Base-by-base conservation (phyloP, 495 filamentous ascomycete species). In the Hypoxylon rickii region DNA sequence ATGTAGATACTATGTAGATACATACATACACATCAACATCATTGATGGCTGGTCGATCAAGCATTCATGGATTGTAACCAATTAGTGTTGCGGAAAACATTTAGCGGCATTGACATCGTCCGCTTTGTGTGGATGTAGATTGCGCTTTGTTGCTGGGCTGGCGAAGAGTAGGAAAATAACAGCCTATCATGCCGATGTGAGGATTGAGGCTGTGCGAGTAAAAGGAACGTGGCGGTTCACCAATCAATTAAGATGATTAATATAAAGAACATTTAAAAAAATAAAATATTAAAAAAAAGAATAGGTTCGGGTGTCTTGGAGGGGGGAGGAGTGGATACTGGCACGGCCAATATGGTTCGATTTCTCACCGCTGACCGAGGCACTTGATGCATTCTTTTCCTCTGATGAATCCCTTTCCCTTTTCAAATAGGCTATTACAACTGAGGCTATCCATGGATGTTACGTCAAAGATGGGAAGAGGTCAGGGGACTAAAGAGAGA, bases 351-450 rank as follows among this genome's bases (percentile, higher is more conserved):
- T 46, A 58, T 63, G 59, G 59, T 63, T 63, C 59, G 53, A 63
- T 63, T 53, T 44, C 49, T 58, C 59, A 63, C 59, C 59, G 59
- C 59, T 63, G 53, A 63, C 59, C 59, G 59, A 63, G 49, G 39
- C 47, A 44, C 38, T 46, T 16, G 34, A n/a, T 17, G 34, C 13
- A 5, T 38, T 17, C 34, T 38, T 7, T 63, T 46, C 34, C 51
- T 56, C 7, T 17, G 38, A 47, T 51, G 42, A 56, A 43, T 52
- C 52, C 37, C 47, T 57, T 58, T 63, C 53, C 59, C 32, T 44
- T 50, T 63, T 40, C 31, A 44, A 63, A 63, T 63, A 63, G 59
- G 43, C 59, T 63, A 63, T 33, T 57, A 52, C 44, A 20, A 58
- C 44, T 15, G 16, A 42, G 51, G 51, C 55, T 56, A 48, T 22